Base-by-base conservation (phyloP, 495 filamentous ascomycete species). In the Tuber aestivum region DNA sequence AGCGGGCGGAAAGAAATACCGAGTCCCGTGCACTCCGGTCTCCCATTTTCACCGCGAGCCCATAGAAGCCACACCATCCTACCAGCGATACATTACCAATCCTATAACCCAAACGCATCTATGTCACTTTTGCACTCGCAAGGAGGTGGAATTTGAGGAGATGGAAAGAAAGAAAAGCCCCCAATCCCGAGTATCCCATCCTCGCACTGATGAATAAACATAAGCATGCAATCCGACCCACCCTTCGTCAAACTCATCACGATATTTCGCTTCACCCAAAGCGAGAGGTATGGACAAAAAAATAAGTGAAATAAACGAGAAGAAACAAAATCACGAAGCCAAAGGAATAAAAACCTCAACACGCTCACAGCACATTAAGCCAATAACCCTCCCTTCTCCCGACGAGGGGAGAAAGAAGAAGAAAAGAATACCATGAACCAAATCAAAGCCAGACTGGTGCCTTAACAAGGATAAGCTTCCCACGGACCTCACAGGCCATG, bases 401-500 rank as follows among this genome's bases (percentile, higher is more conserved):
- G 3, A 23, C 23, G n/a, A n/a, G n/a, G n/a, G n/a, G n/a, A n/a
- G n/a, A n/a, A n/a, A n/a, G n/a, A n/a, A n/a, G n/a, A 42, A 27
- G 16, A 74, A n/a, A 42, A 42, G 14, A 50, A 27, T 14, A 27
- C 35, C 27, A 40, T 23, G 69, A 50, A 69, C 37, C 65, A 14
- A 42, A 32, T 75, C 71, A 83, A 71, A 83, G 42, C 89, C 92
- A 99, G n/a, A 97, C 93, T 23, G 96, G 94, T 56, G 95, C 92
- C 86, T 97, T 97, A 32, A 91, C 87, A 81, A 99, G 84, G 72
- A 97, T 91, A 83, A 91, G 93, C 79, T 92, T 87, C 3, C 92
- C 92, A 75, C 94, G 86, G 10, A 98, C 93, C 84, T 97, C 93
- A 14, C 97, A 91, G 0, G 89, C 91, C 69, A 97, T 85, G 81